Evolutionary conservation across 1,284 basidiomycete species (phyloP), one percentile per base, ranked within the genome.

Genomic region (Apiotrichum gracile): DNA sequence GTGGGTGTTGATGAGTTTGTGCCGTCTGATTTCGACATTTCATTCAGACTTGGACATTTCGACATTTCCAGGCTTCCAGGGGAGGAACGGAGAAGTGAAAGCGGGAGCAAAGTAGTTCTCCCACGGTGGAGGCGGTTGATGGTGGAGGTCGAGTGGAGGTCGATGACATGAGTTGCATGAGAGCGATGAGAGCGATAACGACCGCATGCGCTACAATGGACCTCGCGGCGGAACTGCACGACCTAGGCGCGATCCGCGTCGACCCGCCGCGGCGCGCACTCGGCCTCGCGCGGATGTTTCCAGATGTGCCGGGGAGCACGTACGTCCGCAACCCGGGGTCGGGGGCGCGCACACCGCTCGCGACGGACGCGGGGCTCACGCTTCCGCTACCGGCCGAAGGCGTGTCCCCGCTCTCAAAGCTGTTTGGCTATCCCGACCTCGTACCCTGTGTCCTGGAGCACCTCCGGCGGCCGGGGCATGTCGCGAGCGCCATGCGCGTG

Each of bases 281-380:
- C 19, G 52, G 62, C n/a, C 53, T 73, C 2, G 71, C 71, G 54
- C 59, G 61, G 57, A 69, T 73, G 66, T 70, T 70, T 51, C 39
- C 44, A 9, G 41, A 61, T 54, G 29, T 60, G 52, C 24, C 5
- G 47, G 21, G 31, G 27, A 29, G 27, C 9, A 10, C 12, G 31
- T 13, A 14, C 31, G 31, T 31, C 31, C 3, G 10, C 31, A 10
- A 31, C 12, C 31, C 5, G 55, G 5, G 41, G 51, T 8, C 58
- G 54, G 3, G 27, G 59, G 5, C 51, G 63, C 27, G 52, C 68
- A 10, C 67, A 2, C 62, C 57, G n/a, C 65, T 67, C 12, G 59
- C 62, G 2, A 41, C 60, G 12, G 40, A 54, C 3, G 49, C 42
- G 9, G 48, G 40, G 8, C 65, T 66, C 22, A 62, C 69, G 22